phyloP scores from a whole-genome alignment of 1,284 basidiomycete genomes.

The Tylopilus sp. region DNA sequence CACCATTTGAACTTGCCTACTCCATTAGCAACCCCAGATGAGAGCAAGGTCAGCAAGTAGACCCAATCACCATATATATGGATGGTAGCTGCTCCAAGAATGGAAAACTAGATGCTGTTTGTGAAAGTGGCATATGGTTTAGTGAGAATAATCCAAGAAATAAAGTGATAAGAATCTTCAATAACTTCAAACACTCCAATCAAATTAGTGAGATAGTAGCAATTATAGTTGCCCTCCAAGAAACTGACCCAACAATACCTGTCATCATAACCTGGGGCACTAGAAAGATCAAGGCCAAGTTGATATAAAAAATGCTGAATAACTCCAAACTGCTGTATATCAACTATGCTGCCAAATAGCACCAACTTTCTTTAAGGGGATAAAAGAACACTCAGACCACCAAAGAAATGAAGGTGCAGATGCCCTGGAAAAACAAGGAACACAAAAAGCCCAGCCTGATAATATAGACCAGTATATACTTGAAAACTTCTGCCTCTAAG shows the following conservation, averaged over 20 bases:
- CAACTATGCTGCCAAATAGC: not conserved
- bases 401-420: not conserved
- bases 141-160: no score
- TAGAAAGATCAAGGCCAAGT: not conserved
- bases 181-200: no score
- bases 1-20: not conserved
- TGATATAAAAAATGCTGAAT: not conserved
- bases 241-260: no score
- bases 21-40: not conserved
- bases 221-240: no score
- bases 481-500: not conserved
- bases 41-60: not conserved
- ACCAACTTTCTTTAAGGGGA: not conserved
- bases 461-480: not conserved
- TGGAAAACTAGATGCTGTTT: no score
- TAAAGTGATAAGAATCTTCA: no score
- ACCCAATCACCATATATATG: no score
- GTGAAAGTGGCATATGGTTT: no score
- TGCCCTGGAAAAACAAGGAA: not conserved
- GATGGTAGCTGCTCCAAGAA: no score
- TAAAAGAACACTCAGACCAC: not conserved
- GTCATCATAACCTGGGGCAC: no score
- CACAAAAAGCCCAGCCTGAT: not conserved
- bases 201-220: no score
- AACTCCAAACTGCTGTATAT: not conserved